Percentiles rank a stretch among this genome's conserved stretches.
These are phyloP conservation scores for Penstemon eatonii DNA, from an alignment of 257 asterid species.

Conservation along the genomic window DNA sequence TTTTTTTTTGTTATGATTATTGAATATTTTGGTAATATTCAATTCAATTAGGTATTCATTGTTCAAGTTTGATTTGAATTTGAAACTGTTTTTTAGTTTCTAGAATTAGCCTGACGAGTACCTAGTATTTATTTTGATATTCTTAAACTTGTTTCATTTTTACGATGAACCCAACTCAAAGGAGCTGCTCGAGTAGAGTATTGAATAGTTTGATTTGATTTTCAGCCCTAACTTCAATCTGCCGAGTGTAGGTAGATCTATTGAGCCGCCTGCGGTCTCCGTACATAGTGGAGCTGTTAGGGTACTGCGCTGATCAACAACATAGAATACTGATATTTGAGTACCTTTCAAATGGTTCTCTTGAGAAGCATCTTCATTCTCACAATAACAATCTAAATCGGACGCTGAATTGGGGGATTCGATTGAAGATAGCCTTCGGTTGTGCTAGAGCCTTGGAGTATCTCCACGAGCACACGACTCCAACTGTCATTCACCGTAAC, in stretches of 20 bases:
- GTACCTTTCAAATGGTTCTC: conserved; percentile 61
- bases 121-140: too few species aligned
- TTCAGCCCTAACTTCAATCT: background rate
- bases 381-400: background rate
- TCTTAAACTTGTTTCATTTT: too few species aligned
- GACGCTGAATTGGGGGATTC: conserved; percentile 54
- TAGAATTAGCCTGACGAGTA: too few species aligned
- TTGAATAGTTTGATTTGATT: too few species aligned
- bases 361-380: conserved; percentile 57
- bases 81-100: too few species aligned
- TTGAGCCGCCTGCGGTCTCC: conserved; percentile 64
- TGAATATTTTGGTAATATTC: too few species aligned
- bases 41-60: too few species aligned
- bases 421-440: conserved; percentile 65
- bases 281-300: conserved; percentile 60
- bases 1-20: background rate
- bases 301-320: conserved; percentile 84
- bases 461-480: conserved; percentile 66
- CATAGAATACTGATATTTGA: conserved; percentile 65
- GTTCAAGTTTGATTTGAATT: too few species aligned
- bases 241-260: conserved; percentile 56
- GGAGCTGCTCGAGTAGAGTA: too few species aligned
- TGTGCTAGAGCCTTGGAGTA: conserved; percentile 76
- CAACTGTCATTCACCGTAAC: conserved; percentile 75
- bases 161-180: too few species aligned